A percentile compares a stretch with the other conserved stretches of the same genome.
phyloP scores from a whole-genome alignment of 148 eudicot genomes.

The Vaccinium myrtillus region DNA sequence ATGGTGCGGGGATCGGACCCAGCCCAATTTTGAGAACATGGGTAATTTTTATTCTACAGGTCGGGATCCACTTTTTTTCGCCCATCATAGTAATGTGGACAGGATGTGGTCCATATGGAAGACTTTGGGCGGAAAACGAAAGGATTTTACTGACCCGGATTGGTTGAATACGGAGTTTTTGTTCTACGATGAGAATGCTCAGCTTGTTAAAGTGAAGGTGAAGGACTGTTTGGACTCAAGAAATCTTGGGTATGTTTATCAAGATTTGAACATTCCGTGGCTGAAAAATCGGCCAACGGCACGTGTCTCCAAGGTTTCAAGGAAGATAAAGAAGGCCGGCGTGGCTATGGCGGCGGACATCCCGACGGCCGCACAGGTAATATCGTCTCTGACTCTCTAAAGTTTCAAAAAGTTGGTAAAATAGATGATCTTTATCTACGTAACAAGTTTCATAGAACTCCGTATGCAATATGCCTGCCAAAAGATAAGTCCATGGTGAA shows the following conservation, averaged over 20 bases:
- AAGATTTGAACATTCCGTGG: slow-evolving; percentile 63
- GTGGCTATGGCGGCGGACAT: slow-evolving; percentile 24
- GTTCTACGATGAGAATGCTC: slow-evolving; percentile 77
- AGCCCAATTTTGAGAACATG: slow-evolving; percentile 64
- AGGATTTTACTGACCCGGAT: slow-evolving; percentile 59
- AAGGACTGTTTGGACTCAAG: slow-evolving; percentile 55
- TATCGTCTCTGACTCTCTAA: not conserved
- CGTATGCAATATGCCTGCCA: too few relatives aligned
- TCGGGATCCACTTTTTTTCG: slow-evolving; percentile 65
- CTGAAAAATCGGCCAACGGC: slow-evolving; percentile 38
- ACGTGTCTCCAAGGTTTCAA: slow-evolving; percentile 26
- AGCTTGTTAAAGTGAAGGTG: slow-evolving; percentile 55
- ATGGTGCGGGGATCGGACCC: slow-evolving; percentile 67
- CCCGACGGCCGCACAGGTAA: slow-evolving; percentile 2
- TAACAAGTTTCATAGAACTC: too few relatives aligned
- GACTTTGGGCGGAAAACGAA: slow-evolving; percentile 39
- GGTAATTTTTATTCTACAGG: slow-evolving; percentile 85
- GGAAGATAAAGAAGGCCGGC: slow-evolving; percentile 32
- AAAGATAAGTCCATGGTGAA: too few relatives aligned
- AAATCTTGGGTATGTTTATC: slow-evolving; percentile 62
- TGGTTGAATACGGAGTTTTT: slow-evolving; percentile 56
- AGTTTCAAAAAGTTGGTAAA: not conserved
- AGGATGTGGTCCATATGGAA: slow-evolving; percentile 79
- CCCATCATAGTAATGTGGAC: slow-evolving; percentile 71
- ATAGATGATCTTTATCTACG: not conserved